A percentile compares a stretch with the other conserved stretches of the same genome.
Conservation (phyloP, 2,329 filamentous ascomycete genomes). For the Ceratocystis variospora region DNA sequence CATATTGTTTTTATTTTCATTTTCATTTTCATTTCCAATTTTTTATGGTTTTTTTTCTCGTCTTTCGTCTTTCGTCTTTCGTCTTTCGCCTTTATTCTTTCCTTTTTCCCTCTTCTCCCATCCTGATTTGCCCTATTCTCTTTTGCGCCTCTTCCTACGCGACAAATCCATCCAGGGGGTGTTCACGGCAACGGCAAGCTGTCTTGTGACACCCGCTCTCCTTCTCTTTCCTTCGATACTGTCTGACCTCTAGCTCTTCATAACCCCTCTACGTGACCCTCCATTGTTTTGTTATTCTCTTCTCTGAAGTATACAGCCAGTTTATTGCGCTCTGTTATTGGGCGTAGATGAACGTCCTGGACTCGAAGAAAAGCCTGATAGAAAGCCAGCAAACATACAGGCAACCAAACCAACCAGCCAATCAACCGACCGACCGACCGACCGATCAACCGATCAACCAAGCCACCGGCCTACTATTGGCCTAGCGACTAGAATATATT, state of each 20-base stretch:
- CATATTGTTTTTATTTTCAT: neutral
- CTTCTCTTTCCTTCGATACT: neutral
- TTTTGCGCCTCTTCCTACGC: slow-evolving; percentile 3
- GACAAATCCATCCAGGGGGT: slow-evolving; percentile 6
- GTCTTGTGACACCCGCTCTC: slow-evolving; percentile 9
- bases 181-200: neutral
- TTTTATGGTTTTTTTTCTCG: too few species aligned
- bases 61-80: too few species aligned
- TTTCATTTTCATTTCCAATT: neutral
- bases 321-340: neutral
- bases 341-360: neutral
- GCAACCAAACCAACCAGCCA: neutral
- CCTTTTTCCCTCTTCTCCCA: neutral
- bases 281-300: too few species aligned
- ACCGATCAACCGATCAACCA: neutral
- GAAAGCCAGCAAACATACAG: neutral
- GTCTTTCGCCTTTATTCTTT: neutral
- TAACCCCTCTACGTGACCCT: neutral
- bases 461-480: neutral
- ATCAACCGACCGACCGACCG: neutral
- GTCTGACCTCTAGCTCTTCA: neutral
- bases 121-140: neutral
- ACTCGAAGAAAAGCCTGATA: too few species aligned
- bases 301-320: neutral
- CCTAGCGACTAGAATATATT: neutral